These are phyloP conservation scores for Gracilaria vermiculophylla DNA, from an alignment of 23 red algal genomes.

Conservation along the genomic window DNA sequence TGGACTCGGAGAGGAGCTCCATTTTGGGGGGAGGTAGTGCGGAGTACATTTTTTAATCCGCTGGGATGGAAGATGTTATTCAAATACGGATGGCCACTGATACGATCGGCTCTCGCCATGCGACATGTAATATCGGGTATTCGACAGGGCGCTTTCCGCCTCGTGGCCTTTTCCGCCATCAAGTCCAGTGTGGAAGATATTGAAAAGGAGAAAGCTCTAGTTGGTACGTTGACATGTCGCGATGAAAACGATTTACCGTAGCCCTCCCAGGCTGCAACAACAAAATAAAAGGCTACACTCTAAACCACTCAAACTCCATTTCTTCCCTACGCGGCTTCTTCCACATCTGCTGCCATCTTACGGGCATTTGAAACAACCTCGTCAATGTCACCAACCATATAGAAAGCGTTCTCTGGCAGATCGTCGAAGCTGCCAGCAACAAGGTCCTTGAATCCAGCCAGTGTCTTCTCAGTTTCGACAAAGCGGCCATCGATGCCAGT, in stretches of 20 bases:
- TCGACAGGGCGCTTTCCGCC: conserved; percentile 49
- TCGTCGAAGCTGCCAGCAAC: conserved; percentile 94
- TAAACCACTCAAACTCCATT: conserved; percentile 17
- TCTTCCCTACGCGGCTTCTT: conserved; percentile 50
- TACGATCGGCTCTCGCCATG: conserved; percentile 74
- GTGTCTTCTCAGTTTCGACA: conserved; percentile 96
- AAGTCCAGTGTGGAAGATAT: conserved; percentile 58
- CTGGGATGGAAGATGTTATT: conserved; percentile 39
- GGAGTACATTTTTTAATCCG: conserved; percentile 60
- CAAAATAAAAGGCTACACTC: conserved; percentile 17
- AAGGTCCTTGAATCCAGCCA: conserved; percentile 95
- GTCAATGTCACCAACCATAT: conserved; percentile 98
- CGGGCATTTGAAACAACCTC: conserved; percentile 88
- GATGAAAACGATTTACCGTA: conserved; percentile 13
- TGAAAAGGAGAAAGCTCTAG: conserved; percentile 20
- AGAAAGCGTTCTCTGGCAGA: conserved; percentile 96
- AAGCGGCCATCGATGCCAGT: conserved; percentile 96
- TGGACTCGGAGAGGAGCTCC: conserved; percentile 83
- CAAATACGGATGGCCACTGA: conserved; percentile 63
- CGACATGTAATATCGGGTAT: conserved; percentile 74
- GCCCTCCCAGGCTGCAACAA: conserved; percentile 9
- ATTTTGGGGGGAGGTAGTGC: conserved; percentile 88
- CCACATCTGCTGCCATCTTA: conserved; percentile 94
- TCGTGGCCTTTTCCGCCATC: conserved; percentile 62
- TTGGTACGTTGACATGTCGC: not conserved